A percentile compares a stretch with the other conserved stretches of the same genome.
Conservation (phyloP, 169 alveolate genomes). For the Eimeria acervulina region DNA sequence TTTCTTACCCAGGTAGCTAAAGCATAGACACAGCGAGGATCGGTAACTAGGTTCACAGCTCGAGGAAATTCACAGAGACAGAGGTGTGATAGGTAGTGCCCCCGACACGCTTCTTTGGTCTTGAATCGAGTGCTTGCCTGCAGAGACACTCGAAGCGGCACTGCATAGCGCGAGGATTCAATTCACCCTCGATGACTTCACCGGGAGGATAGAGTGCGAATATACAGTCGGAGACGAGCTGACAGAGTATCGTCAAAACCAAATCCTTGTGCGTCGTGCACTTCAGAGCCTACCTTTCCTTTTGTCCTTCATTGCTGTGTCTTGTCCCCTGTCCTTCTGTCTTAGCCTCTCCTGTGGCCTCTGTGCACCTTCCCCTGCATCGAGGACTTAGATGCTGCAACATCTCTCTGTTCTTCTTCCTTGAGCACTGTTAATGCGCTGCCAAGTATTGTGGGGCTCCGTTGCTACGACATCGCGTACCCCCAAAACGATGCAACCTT, state of each 20-base stretch:
- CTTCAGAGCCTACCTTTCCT: not conserved
- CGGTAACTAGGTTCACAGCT: not conserved
- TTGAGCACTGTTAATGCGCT: not conserved
- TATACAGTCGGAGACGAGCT: slow-evolving; percentile 56
- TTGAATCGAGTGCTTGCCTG: not conserved
- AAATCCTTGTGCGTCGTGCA: slow-evolving; percentile 13
- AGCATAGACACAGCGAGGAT: not conserved
- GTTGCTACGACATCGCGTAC: not conserved
- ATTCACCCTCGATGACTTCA: slow-evolving; percentile 42
- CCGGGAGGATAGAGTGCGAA: slow-evolving; percentile 49
- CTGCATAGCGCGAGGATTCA: slow-evolving; percentile 49
- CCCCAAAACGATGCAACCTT: not conserved
- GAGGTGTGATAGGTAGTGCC: not conserved
- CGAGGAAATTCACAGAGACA: not conserved
- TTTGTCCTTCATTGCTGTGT: no score
- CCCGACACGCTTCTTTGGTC: not conserved
- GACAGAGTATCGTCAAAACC: slow-evolving; percentile 55
- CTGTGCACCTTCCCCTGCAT: not conserved
- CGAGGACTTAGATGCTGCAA: not conserved
- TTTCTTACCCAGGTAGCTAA: not conserved
- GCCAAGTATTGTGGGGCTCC: not conserved
- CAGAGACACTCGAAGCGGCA: slow-evolving; percentile 33
- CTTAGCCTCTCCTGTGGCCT: not conserved
- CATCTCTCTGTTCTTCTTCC: not conserved
- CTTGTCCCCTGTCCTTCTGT: not conserved